Conservation (phyloP, 2,329 filamentous ascomycete species). For the Tolypocladium nubicola region DNA sequence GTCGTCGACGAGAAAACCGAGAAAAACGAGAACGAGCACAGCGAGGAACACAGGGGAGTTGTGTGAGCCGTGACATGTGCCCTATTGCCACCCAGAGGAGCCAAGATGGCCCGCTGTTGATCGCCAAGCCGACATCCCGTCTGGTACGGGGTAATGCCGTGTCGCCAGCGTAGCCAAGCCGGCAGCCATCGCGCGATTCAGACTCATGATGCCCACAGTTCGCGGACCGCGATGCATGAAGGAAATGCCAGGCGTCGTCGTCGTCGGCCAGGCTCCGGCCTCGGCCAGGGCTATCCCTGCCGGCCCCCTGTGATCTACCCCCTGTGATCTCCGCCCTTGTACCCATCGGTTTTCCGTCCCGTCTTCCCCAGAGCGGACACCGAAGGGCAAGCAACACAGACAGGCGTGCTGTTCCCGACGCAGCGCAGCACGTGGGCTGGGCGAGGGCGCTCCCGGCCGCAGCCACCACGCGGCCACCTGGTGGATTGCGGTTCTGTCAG, state of each 20-base stretch:
- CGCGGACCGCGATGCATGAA: neutral
- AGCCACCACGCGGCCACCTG: neutral
- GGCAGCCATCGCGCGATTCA: neutral
- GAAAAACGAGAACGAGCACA: neutral
- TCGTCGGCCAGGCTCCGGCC: too few species aligned
- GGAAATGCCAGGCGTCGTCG: neutral
- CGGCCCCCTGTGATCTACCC: neutral
- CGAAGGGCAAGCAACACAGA: neutral
- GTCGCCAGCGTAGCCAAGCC: neutral
- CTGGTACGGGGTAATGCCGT: neutral
- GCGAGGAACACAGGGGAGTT: neutral
- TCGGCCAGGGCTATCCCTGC: too few species aligned
- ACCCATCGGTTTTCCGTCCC: neutral
- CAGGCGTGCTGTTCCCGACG: neutral
- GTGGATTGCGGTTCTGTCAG: neutral
- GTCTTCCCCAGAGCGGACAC: neutral
- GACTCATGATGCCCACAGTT: neutral
- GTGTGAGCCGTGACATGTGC: neutral
- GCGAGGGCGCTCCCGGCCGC: neutral
- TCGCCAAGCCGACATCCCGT: neutral
- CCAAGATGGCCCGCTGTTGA: neutral
- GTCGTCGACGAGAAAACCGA: neutral
- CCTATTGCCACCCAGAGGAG: neutral
- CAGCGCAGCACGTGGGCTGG: conserved; percentile 1
- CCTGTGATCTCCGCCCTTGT: neutral